A percentile compares a stretch with the other conserved stretches of the same genome.
These are phyloP conservation scores for Cantharellus cinnabarinus DNA, from an alignment of 768 basidiomycete species.

Conservation along the genomic window DNA sequence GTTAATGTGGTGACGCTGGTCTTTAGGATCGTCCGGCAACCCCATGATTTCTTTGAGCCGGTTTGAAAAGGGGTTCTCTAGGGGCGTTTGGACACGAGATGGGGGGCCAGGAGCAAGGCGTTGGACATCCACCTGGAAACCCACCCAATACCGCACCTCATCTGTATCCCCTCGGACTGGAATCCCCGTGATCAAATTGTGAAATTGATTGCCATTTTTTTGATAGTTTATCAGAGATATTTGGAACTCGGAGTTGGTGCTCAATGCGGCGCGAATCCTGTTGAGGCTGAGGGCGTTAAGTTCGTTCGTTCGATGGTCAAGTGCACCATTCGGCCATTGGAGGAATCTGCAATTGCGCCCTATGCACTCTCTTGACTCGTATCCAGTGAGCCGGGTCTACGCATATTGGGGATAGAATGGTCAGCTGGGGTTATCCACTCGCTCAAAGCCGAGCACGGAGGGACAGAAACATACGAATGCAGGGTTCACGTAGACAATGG, in stretches of 20 bases:
- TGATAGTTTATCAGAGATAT: conserved; percentile 71
- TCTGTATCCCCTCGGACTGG: conserved; percentile 52
- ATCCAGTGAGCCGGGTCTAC: conserved; percentile 39
- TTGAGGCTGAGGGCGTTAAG: conserved; percentile 43
- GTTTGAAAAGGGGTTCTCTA: neutral
- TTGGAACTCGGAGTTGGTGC: conserved; percentile 72
- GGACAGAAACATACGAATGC: conserved; percentile 42
- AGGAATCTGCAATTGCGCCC: conserved; percentile 84
- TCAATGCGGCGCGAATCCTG: conserved; percentile 38
- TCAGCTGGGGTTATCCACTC: neutral
- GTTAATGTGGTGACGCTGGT: conserved; percentile 9
- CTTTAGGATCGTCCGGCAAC: neutral
- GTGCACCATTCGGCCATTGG: conserved; percentile 45
- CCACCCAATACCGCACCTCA: conserved; percentile 69
- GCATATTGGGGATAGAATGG: neutral
- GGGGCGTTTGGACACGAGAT: neutral
- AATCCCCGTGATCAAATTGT: conserved; percentile 82
- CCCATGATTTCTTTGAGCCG: conserved; percentile 3
- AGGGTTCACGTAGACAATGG: conserved; percentile 82
- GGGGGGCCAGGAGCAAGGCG: conserved; percentile 9
- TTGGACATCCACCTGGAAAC: conserved; percentile 91
- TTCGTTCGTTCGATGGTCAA: neutral
- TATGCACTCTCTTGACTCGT: conserved; percentile 51
- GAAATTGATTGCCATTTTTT: conserved; percentile 66
- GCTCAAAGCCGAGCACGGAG: neutral